Base-by-base conservation (phyloP, 2,329 filamentous ascomycete genomes). In the Bertia moriformis region DNA sequence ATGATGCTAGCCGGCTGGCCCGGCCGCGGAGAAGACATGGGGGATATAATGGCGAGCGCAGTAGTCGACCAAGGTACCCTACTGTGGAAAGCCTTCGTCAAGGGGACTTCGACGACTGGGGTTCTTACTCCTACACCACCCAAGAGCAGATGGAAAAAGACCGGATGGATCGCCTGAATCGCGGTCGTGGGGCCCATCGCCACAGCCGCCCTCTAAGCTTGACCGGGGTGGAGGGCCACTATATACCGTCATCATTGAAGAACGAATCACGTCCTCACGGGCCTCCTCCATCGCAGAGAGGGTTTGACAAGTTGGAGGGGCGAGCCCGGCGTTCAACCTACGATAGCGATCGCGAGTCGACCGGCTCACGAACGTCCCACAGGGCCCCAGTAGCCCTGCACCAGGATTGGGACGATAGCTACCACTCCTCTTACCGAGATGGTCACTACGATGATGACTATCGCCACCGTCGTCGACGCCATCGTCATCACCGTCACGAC, bases 91-190 rank as follows among this genome's bases (percentile, higher is more conserved):
- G 41, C 51, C 51, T 27, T 43, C 38, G 38, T 19, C 24, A 42
- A 22, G 38, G 38, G 4, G 56, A 60, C 37, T 57, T 62, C 43
- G 59, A 61, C 38, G 49, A 58, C 14, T 55, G 57, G 36, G 54
- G 60, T 46, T 57, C 58, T 4, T 66, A 63, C 44, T 65, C 62
- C 12, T 66, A 66, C 43, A 67, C 63, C 13, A 62, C 57, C 4
- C 56, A 56, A 27, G 62, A 66, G 40, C 61, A 65, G 40, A 63
- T 65, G 42, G 57, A 65, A 19, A 55, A 59, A 32, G 63, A 66
- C 38, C 60, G 10, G 24, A n/a, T 29, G 10, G 24, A 10, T 29
- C 10, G 24, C 10, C n/a, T 29, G 24, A 29, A 29, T 29, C n/a
- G 51, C 37, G 49, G 48, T 18, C 44, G 50, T 12, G 44, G 44